A percentile compares a stretch with the other conserved stretches of the same genome.
Conservation (phyloP, 2,329 filamentous ascomycete genomes). For the Sporothrix humicola region DNA sequence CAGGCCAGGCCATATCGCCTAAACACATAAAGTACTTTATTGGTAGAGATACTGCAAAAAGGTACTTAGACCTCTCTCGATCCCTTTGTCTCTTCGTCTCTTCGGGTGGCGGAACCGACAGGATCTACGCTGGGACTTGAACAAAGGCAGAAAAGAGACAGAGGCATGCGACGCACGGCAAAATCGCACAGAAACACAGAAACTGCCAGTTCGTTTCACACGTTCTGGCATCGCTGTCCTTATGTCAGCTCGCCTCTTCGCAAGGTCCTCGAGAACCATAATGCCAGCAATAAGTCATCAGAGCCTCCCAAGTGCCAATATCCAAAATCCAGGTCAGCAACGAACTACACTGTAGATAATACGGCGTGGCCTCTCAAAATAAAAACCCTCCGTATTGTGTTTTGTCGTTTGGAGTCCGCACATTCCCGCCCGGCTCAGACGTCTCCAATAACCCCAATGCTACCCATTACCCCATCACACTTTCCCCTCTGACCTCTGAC, state of each 20-base stretch:
- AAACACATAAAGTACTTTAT: background rate
- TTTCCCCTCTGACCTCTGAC: background rate
- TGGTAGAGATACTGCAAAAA: background rate
- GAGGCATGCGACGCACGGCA: background rate
- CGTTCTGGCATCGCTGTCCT: background rate
- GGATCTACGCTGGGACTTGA: conserved; percentile 2
- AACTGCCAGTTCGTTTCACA: background rate
- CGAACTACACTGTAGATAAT: no score
- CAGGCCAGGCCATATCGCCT: background rate
- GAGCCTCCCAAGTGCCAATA: no score
- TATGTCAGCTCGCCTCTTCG: background rate
- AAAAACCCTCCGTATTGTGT: no score
- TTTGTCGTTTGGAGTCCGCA: no score
- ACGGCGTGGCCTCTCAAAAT: no score
- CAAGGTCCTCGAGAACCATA: background rate
- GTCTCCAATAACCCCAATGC: background rate
- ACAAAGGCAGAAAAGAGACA: background rate
- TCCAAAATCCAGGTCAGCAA: no score
- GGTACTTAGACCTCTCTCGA: background rate
- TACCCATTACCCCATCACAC: background rate
- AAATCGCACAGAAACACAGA: background rate
- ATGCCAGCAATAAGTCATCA: background rate
- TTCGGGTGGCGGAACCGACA: background rate
- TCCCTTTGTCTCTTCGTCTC: background rate
- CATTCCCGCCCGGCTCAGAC: no score